Evolutionary conservation across 352 stramenopile genomes (phyloP).

Genomic region (Aphanomyces stellatus): DNA sequence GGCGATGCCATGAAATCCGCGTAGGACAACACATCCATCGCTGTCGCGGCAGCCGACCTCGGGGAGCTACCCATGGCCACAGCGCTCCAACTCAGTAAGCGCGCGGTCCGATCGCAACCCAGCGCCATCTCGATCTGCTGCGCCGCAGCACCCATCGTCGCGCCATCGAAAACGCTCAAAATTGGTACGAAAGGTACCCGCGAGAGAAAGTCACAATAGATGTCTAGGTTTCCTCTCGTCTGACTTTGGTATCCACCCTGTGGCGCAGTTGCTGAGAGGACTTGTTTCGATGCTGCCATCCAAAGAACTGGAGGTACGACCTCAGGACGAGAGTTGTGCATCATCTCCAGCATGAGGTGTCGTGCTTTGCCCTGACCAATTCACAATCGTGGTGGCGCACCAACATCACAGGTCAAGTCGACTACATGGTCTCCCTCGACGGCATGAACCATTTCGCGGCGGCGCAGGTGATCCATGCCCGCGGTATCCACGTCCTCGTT

Average conservation of each 20-base stretch:
- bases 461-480: slow-evolving; percentile 38
- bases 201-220: slow-evolving; percentile 5
- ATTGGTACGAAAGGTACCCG: neutral
- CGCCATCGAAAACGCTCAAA: neutral
- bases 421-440: slow-evolving; percentile 56
- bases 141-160: neutral
- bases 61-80: neutral
- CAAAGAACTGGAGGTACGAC: slow-evolving; percentile 3
- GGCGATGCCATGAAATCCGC: slow-evolving; percentile 40
- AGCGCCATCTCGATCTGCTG: neutral
- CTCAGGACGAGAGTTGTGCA: neutral
- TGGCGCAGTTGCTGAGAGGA: slow-evolving; percentile 57
- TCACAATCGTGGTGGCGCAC: slow-evolving; percentile 64
- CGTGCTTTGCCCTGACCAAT: slow-evolving; percentile 58
- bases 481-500: slow-evolving; percentile 63
- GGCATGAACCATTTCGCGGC: slow-evolving; percentile 43
- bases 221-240: slow-evolving; percentile 62
- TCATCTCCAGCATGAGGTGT: slow-evolving; percentile 36
- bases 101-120: neutral
- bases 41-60: slow-evolving; percentile 20
- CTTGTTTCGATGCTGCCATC: slow-evolving; percentile 41
- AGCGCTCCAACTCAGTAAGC: neutral
- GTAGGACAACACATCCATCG: slow-evolving; percentile 28
- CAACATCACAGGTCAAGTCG: slow-evolving; percentile 64
- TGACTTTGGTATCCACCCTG: slow-evolving; percentile 76